A percentile compares a stretch with the other conserved stretches of the same genome.
Evolutionary conservation across 108 stramenopile species (phyloP).

Genomic region (Nitzschia sp.): DNA sequence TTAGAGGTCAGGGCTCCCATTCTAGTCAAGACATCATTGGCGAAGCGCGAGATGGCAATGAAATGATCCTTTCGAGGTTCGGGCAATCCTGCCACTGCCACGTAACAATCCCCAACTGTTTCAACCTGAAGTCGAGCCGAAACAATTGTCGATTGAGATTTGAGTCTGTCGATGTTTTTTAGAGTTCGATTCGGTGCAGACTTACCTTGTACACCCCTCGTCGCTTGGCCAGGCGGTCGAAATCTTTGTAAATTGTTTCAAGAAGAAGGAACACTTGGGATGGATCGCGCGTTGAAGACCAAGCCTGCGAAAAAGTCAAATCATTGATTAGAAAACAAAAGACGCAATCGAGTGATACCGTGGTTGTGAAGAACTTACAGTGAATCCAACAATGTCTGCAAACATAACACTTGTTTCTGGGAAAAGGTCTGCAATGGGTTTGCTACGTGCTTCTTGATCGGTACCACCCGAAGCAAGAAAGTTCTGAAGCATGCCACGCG

Average conservation of each 20-base stretch:
- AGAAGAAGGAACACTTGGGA: conserved; percentile 9
- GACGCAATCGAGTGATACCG: background rate
- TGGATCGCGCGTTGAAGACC: conserved; percentile 13
- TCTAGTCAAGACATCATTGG: background rate
- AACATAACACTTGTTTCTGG: conserved; percentile 8
- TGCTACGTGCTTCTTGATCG: background rate
- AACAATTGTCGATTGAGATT: background rate
- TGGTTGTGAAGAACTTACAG: background rate
- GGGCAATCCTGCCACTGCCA: conserved; percentile 15
- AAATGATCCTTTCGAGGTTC: conserved; percentile 1
- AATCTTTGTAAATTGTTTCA: conserved; percentile 6
- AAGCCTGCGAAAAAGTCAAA: no score
- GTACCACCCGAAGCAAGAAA: background rate
- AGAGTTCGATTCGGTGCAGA: no score
- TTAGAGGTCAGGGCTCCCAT: background rate
- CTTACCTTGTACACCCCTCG: background rate
- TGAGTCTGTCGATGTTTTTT: background rate
- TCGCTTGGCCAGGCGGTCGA: background rate
- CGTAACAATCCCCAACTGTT: conserved; percentile 15
- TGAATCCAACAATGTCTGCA: conserved; percentile 3
- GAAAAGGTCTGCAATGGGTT: conserved; percentile 25
- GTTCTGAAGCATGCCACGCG: background rate
- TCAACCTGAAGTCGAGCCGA: background rate
- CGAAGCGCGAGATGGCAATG: conserved; percentile 10
- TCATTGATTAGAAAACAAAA: background rate